Base-by-base conservation (phyloP, 495 filamentous ascomycete genomes). In the Aspergillus nanangensis region DNA sequence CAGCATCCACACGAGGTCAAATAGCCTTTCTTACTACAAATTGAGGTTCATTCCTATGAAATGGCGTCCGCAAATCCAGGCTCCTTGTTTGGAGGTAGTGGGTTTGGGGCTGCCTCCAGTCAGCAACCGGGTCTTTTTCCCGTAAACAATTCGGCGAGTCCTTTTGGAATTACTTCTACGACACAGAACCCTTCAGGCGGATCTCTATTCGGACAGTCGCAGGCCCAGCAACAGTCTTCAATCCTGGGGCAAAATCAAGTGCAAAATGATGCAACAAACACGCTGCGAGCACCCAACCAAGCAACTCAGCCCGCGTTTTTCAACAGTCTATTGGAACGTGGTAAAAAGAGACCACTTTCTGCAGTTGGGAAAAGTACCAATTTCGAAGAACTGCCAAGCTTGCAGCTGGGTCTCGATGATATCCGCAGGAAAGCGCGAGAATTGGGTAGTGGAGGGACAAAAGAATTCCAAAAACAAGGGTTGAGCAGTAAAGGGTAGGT, bases 371-470 rank as follows among this genome's bases (percentile, higher is more conserved):
- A 65, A 41, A 67, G 63, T 37, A 60, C 54, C 37, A 69, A 65
- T 39, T 74, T 76, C 46, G 72, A 69, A 41, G 67, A 76, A 10
- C 50, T 78, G 18, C 76, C 76, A 18, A 70, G 63, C 50, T 65
- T 96, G 43, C 88, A 95, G 62, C 74, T 95, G 33, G 89, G 90
- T 5, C 71, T 96, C 13, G 85, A 86, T 50, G 90, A 95, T 63
- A 86, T 96, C 51, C 82, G 88, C 38, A 82, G 90, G 53, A 86
- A 86, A 50, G 86, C 92, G 29, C 80, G 82, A 59, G 84, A 90
- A 60, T 71, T 96, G 14, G 88, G 86, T 23, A 64, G 72, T n/a
- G 57, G 66, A 13, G 68, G 69, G 24, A 52, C 61, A 33, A 75
- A 70, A 18, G 71, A 70, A 25, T 53, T 62, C 10, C 76, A 53